phyloP scores from a whole-genome alignment of 2,329 filamentous ascomycete genomes.

The Ophiostoma tasmaniense region DNA sequence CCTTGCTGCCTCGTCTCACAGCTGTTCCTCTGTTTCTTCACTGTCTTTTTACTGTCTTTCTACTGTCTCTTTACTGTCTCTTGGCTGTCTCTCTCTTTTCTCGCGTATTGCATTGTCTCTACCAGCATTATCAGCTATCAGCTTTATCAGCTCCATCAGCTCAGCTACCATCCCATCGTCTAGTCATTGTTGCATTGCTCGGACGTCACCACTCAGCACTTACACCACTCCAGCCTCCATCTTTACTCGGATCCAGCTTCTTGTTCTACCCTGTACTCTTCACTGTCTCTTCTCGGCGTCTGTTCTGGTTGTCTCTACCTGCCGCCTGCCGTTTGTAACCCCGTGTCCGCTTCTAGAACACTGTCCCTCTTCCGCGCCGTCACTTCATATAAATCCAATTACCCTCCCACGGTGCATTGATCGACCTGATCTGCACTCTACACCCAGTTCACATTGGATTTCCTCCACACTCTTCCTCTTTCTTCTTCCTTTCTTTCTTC shows the following conservation, averaged over 20 bases:
- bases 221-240: background rate
- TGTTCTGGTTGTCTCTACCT: background rate
- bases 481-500: background rate
- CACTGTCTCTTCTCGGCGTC: background rate
- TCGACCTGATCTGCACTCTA: background rate
- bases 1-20: slow-evolving; percentile 12
- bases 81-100: background rate
- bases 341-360: background rate
- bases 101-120: background rate
- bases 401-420: background rate
- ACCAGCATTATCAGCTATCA: background rate
- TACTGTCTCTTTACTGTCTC: background rate
- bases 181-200: background rate
- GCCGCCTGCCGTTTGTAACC: background rate
- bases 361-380: background rate
- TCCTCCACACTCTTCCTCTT: background rate
- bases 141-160: background rate
- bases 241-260: background rate
- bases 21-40: background rate
- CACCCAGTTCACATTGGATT: background rate
- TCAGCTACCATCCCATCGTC: background rate
- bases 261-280: background rate
- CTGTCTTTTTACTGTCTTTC: background rate
- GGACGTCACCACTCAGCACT: background rate
- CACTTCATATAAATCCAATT: background rate